These are phyloP conservation scores for Blastobotrys americana DNA, from an alignment of 805 yeast genomes.

Conservation along the genomic window DNA sequence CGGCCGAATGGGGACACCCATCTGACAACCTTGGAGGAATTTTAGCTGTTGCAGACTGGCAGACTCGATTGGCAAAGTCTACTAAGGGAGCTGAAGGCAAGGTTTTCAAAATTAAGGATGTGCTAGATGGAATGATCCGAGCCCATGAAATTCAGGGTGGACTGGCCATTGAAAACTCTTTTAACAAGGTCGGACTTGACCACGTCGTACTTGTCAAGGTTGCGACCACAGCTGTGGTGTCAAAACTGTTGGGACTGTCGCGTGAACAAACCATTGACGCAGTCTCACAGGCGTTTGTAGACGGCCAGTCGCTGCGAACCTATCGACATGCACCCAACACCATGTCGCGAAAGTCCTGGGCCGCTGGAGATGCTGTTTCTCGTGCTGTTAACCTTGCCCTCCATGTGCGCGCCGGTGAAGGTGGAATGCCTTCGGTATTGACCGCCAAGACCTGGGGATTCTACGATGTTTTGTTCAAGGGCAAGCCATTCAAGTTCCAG, in stretches of 20 bases:
- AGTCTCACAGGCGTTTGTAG: conserved; percentile 53
- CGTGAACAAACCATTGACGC: conserved; percentile 49
- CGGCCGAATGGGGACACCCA: conserved; percentile 68
- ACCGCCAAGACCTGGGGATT: conserved; percentile 58
- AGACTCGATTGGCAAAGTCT: conserved; percentile 40
- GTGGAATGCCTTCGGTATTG: conserved; percentile 51
- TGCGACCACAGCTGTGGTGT: conserved; percentile 54
- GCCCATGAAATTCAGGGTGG: conserved; percentile 60
- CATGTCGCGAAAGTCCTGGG: conserved; percentile 59
- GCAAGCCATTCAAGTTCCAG: conserved; percentile 47
- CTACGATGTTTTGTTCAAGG: conserved; percentile 52
- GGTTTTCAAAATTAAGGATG: conserved; percentile 42
- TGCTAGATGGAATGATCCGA: conserved; percentile 50
- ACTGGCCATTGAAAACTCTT: conserved; percentile 53
- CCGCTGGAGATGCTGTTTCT: conserved; percentile 57
- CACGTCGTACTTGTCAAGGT: conserved; percentile 54
- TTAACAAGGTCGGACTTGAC: conserved; percentile 52
- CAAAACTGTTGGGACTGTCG: conserved; percentile 45
- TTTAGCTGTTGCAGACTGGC: conserved; percentile 50
- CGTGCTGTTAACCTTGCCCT: conserved; percentile 52
- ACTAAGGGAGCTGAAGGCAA: conserved; percentile 35
- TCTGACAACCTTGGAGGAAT: conserved; percentile 56
- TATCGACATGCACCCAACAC: conserved; percentile 62
- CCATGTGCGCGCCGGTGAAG: conserved; percentile 45
- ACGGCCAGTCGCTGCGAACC: conserved; percentile 52